Percentiles rank a stretch among this genome's conserved stretches.
These are phyloP conservation scores for Diaporthe longicolla DNA, from an alignment of 2,329 filamentous ascomycete species.

Conservation along the genomic window DNA sequence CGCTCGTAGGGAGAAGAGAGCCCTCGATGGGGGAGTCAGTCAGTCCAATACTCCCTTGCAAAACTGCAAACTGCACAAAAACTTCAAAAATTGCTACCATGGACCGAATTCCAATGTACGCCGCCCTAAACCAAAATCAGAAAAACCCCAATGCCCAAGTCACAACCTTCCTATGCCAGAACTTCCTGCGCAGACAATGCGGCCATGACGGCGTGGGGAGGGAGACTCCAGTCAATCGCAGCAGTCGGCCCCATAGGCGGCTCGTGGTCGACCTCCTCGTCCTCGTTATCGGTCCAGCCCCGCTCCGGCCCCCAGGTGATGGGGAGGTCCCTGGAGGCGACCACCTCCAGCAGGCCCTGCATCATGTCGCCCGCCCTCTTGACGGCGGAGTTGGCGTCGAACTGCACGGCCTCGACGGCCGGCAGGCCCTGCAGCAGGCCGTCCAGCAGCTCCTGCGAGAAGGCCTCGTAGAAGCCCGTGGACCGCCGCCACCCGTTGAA, in stretches of 20 bases:
- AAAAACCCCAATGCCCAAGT: conserved; percentile 4
- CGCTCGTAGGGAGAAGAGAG: not conserved
- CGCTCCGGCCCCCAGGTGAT: conserved; percentile 78
- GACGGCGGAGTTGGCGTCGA: conserved; percentile 78
- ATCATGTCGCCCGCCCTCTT: conserved; percentile 77
- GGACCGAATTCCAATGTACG: not conserved
- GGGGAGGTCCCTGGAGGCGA: conserved; percentile 58
- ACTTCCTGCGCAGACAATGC: conserved; percentile 26
- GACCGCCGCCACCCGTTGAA: conserved; percentile 78
- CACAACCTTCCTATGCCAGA: not conserved
- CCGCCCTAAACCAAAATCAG: not conserved
- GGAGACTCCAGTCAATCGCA: conserved; percentile 29
- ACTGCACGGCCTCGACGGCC: conserved; percentile 71
- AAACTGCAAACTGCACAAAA: not conserved
- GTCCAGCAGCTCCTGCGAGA: conserved; percentile 70
- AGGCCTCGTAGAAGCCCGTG: conserved; percentile 79
- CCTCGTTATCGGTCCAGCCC: conserved; percentile 72
- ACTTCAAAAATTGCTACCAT: not conserved
- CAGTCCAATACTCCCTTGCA: not conserved
- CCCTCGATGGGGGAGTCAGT: not conserved
- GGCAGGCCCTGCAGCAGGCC: conserved; percentile 71
- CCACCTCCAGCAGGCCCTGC: conserved; percentile 68
- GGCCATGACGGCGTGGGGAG: conserved; percentile 22
- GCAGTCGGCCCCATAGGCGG: conserved; percentile 29
- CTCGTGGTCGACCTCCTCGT: conserved; percentile 50